These are phyloP conservation scores for Penicillium nucicola DNA, from an alignment of 495 filamentous ascomycete genomes.

Conservation along the genomic window DNA sequence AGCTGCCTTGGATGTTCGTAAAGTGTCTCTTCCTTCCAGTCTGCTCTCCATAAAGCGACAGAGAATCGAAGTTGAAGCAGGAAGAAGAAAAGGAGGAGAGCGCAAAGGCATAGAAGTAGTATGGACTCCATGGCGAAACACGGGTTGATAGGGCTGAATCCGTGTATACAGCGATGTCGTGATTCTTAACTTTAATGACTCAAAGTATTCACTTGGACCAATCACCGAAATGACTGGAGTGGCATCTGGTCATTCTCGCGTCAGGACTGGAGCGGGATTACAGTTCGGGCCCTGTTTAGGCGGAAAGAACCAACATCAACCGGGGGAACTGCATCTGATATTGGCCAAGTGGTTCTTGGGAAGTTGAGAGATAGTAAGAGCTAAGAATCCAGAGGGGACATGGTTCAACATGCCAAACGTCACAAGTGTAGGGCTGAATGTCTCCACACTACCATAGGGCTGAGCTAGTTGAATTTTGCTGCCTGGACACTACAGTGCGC, in stretches of 20 bases:
- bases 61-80: slow-evolving; percentile 2
- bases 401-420: too few relatives aligned
- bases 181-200: background rate
- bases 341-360: too few relatives aligned
- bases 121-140: background rate
- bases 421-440: too few relatives aligned
- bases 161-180: slow-evolving; percentile 3
- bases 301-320: too few relatives aligned
- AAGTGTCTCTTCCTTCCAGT: background rate
- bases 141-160: background rate
- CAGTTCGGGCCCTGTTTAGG: background rate
- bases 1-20: background rate
- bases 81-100: background rate
- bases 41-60: background rate
- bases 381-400: too few relatives aligned
- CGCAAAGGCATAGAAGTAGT: background rate
- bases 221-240: background rate
- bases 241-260: background rate
- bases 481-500: too few relatives aligned
- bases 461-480: too few relatives aligned
- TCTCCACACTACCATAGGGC: too few relatives aligned
- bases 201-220: background rate
- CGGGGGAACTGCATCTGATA: too few relatives aligned
- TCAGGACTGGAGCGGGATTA: background rate
- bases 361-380: too few relatives aligned